Conservation (phyloP, 495 filamentous ascomycete species). For the Penicillium soppii region DNA sequence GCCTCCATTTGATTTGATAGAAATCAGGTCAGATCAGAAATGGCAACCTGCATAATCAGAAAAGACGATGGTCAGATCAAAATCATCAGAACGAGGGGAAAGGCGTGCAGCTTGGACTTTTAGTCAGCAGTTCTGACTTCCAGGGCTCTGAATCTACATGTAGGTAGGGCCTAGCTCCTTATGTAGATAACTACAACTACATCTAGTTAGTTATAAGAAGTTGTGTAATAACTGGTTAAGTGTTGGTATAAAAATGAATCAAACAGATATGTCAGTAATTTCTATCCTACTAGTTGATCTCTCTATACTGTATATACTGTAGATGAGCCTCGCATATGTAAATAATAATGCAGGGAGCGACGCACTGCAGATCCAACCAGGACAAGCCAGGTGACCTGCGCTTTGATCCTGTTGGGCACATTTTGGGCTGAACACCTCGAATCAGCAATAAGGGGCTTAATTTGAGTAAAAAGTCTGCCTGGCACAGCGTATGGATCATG, state of each 20-base stretch:
- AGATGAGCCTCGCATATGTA: slow-evolving; percentile 9
- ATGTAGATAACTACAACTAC: too few species aligned
- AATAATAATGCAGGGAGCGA: slow-evolving; percentile 18
- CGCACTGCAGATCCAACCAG: slow-evolving; percentile 18
- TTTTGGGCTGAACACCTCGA: slow-evolving; percentile 9
- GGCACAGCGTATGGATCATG: too few species aligned
- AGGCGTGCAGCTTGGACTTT: not conserved
- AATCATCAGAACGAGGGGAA: not conserved
- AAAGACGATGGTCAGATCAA: too few species aligned
- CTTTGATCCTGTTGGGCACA: slow-evolving; percentile 21
- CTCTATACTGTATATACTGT: too few species aligned
- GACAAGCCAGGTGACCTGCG: slow-evolving; percentile 20
- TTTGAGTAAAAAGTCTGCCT: too few species aligned
- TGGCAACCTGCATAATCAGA: too few species aligned
- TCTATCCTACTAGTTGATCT: not conserved
- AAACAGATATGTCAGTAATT: too few species aligned
- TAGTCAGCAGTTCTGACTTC: not conserved
- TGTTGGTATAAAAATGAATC: not conserved
- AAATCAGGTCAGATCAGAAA: slow-evolving; percentile 20
- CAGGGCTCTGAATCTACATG: too few species aligned
- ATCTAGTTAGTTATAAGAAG: too few species aligned
- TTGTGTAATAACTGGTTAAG: too few species aligned
- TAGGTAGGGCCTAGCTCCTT: too few species aligned
- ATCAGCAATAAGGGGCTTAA: not conserved
- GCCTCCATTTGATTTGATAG: too few species aligned